Evolutionary conservation across 768 basidiomycete genomes (phyloP), one percentile per base, ranked within the genome.

Genomic region (Boletus tylopilopsis): DNA sequence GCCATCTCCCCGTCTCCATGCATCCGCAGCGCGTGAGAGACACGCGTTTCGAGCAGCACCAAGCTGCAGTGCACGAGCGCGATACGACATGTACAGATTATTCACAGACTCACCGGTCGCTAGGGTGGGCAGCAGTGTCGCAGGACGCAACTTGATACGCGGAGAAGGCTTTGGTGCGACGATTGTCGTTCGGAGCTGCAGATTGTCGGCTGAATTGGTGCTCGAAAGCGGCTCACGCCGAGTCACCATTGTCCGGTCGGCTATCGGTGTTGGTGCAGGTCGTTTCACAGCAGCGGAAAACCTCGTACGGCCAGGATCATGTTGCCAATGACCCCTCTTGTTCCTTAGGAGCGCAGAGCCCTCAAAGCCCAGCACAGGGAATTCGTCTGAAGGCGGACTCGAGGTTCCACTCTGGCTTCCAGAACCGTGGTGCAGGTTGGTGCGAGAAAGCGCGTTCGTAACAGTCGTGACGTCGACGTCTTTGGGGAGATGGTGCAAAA

Each of bases 21-120:
- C 93, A 60, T 96, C 94, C 3, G 96, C 95, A 12, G 96, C 96
- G 37, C 93, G 82, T 2, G 91, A 91, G 23, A 99, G 76, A 67
- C 91, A 96, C 15, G 92, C 92, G 59, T 98, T 98, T 32, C 96
- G 77, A 27, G 91, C 91, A 2, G 92, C 89, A 42, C 95, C 96
- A 21, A 97, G 82, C 60, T 96, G 89, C 49, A 98, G 76, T 22
- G 91, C 94, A 29, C 88, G 83, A 29, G 85, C 78, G 16, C 96
- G 85, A 62, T 96, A 95, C 1, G 81, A 67, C 83, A 96, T 87
- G 70, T 99, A 99, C 54, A 96, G 68, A 44, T 67, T 76, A 65
- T 84, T 94, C 41, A 94, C 68, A 0, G 84, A 66, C 40, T 90
- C 83, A 15, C 95, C 94, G 0, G 94, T 97, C 1, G 85, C 76